Evolutionary conservation across 108 stramenopile species (phyloP), one percentile per base, ranked within the genome.

Genomic region (Schizochytrium sp.): DNA sequence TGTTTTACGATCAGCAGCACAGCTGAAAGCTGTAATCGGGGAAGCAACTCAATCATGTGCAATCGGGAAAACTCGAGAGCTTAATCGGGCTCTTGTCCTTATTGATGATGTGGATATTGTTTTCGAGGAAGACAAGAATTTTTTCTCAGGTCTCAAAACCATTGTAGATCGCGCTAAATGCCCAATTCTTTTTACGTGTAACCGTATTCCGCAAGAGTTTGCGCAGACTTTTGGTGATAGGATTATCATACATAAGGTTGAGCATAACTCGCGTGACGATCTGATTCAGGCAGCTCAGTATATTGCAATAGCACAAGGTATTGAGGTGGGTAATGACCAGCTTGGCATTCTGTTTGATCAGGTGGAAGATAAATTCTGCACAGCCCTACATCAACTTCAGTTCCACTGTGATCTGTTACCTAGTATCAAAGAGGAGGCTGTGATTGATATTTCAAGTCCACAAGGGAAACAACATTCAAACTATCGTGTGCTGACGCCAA

Each of bases 101-200:
- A 55, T 83, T 10, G 76, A 83, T 2, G 76, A 83, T n/a, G 76
- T 55, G 12, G 76, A 83, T 40, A 83, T 83, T 55, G 76, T 83
- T 40, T 83, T 83, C 28, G 76, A 83, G 15, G 76, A 83, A 12
- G 76, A 83, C 76, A 83, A 83, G n/a, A n/a, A 55, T 17, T 83
- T 83, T 28, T 83, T 13, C 10, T 47, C 76, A 40, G 47, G 76
- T 0, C 19, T 83, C 50, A 83, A 83, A 40, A 40, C 53, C 5
- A 7, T 55, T 5, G 76, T 55, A 42, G 47, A 83, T 38, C 49
- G 28, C 47, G 76, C 76, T 13, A 7, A 53, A 42, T 83, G 76
- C 76, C 76, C 76, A n/a, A 55, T 83, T 42, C 5, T 83, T 40
- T 55, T 83, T 10, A 83, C 76, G 76, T 83, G 76, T 40, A 83